These are phyloP conservation scores for Letharia lupina DNA, from an alignment of 495 filamentous ascomycete genomes.

Conservation along the genomic window DNA sequence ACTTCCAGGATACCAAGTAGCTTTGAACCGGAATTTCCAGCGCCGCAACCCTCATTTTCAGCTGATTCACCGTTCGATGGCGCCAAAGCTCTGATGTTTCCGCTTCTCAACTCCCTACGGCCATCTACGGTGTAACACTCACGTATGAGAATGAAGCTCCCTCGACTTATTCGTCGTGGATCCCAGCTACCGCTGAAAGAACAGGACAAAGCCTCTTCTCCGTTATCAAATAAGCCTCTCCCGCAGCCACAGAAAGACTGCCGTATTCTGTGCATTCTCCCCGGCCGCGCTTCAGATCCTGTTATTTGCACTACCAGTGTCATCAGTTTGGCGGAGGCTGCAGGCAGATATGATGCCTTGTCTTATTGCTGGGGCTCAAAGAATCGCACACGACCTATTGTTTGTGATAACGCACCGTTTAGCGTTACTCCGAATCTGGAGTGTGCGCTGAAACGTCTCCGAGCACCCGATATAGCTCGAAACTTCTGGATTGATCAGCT, in stretches of 20 bases:
- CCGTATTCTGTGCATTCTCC: background rate
- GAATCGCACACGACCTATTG: background rate
- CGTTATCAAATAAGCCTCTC: background rate
- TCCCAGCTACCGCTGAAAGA: background rate
- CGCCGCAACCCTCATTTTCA: too few relatives aligned
- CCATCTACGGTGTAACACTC: background rate
- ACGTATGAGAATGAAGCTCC: background rate
- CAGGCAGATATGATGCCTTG: background rate
- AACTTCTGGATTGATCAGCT: background rate
- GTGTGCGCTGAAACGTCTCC: background rate
- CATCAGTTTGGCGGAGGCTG: background rate
- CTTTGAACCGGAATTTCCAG: too few relatives aligned
- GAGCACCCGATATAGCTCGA: background rate
- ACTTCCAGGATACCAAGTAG: too few relatives aligned
- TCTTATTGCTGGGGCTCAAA: conserved; percentile 2
- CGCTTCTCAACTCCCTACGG: too few relatives aligned
- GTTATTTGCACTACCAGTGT: background rate
- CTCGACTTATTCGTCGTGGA: background rate
- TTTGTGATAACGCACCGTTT: background rate
- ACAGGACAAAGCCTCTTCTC: background rate
- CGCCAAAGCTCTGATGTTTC: too few relatives aligned
- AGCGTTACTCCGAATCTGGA: background rate
- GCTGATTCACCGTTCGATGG: too few relatives aligned
- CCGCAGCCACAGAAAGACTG: background rate
- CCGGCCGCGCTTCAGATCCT: background rate